Evolutionary conservation across 805 yeast genomes (phyloP), one percentile per base, ranked within the genome.

Genomic region (Saccharomycodes ludwigii): DNA sequence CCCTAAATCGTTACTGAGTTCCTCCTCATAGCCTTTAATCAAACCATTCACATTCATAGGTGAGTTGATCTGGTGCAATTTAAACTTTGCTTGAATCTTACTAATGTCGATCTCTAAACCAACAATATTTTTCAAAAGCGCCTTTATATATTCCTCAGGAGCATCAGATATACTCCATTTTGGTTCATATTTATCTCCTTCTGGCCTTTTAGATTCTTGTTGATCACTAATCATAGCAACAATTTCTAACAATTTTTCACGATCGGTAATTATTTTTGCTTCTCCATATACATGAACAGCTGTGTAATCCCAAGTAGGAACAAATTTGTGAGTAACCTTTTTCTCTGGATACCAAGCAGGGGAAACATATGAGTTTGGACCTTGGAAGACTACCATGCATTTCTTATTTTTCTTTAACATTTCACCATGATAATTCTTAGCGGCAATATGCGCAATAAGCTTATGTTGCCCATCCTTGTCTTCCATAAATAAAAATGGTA

Each of bases 241-340:
- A 41, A 68, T 73, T 0, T 48, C 36, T 24, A 64, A 41, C 7
- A 73, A 59, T 56, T 66, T 70, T 12, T 57, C 65, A 16, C 49
- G 44, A 31, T 65, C 66, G 31, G 66, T 71, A 11, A 69, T 46
- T 17, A 65, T 38, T 17, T 38, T 55, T 7, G 76, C 63, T 18
- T 48, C 62, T 3, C 82, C 82, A 35, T 66, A 56, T 26, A 66
- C 56, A 43, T 76, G 80, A 20, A 68, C 73, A 4, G 68, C 52
- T 2, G 68, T 71, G 50, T 66, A 74, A 47, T 71, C 75, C 81
- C 81, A 76, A 1, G 82, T 75, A 12, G 82, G 80, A n/a, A 74
- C 82, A 25, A 61, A 63, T 44, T 72, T 74, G 38, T 71, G 76
- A 20, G 76, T 68, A 29, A 59, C 60, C 29, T 61, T 52, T 52